phyloP scores from a whole-genome alignment of 1,284 basidiomycete species.

The Puccinia novopanici region DNA sequence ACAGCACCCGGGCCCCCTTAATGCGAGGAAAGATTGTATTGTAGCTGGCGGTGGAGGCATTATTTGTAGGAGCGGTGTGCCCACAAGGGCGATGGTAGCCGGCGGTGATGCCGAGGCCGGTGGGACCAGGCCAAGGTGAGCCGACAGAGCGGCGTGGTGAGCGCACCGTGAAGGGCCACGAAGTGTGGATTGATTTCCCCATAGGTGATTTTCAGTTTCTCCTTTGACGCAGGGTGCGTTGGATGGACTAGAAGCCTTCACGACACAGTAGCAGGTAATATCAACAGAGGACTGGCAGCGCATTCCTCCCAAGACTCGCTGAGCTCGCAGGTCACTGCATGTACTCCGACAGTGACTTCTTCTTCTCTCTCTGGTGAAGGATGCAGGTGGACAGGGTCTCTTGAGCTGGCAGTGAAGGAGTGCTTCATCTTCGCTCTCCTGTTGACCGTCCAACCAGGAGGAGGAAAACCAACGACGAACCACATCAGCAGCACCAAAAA shows the following conservation, averaged over 20 bases:
- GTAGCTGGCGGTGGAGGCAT: constrained; percentile 76
- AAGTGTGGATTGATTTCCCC: constrained; percentile 77
- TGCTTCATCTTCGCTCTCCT: too few relatives aligned
- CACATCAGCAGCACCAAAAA: too few relatives aligned
- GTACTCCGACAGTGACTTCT: too few relatives aligned
- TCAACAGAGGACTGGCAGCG: too few relatives aligned
- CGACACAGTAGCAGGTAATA: too few relatives aligned
- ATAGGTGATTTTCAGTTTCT: constrained; percentile 65
- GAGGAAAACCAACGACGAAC: too few relatives aligned
- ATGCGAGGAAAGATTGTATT: constrained; percentile 80
- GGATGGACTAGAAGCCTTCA: constrained; percentile 71
- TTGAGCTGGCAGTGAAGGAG: too few relatives aligned
- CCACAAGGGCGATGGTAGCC: constrained; percentile 92
- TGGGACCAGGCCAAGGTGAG: constrained; percentile 69
- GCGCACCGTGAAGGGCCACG: constrained; percentile 71
- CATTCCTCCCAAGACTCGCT: too few relatives aligned
- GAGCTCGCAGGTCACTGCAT: too few relatives aligned
- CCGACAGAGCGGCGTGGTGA: constrained; percentile 67
- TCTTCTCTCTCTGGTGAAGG: too few relatives aligned
- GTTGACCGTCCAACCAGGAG: too few relatives aligned
- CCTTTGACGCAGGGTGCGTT: constrained; percentile 76
- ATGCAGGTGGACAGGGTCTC: too few relatives aligned
- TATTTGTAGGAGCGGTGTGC: constrained; percentile 87
- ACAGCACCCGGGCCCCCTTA: constrained; percentile 79
- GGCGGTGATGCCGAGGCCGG: constrained; percentile 70